phyloP scores from a whole-genome alignment of 805 yeast species.

The Yarrowia phangngaensis region DNA sequence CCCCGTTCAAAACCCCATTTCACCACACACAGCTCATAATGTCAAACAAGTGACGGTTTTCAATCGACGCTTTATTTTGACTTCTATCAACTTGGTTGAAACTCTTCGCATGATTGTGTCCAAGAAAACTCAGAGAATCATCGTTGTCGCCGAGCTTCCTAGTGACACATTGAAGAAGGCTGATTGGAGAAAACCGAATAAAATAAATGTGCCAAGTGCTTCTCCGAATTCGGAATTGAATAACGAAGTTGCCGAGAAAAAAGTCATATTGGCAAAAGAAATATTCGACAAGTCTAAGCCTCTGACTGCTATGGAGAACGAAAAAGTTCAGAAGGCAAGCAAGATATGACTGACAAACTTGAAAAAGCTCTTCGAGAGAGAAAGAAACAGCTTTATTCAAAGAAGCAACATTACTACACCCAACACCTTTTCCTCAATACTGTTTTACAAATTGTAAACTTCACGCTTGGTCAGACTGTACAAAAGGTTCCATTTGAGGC shows the following conservation, averaged over 20 bases:
- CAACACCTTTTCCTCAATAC: slow-evolving; percentile 59
- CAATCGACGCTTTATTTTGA: slow-evolving; percentile 35
- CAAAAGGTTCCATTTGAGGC: slow-evolving; percentile 36
- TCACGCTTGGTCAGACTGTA: slow-evolving; percentile 49
- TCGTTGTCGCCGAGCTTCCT: slow-evolving; percentile 57
- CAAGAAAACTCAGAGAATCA: slow-evolving; percentile 68
- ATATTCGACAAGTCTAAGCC: slow-evolving; percentile 2
- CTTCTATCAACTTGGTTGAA: slow-evolving; percentile 48
- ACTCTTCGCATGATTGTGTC: slow-evolving; percentile 56
- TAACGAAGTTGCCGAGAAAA: slow-evolving; percentile 19
- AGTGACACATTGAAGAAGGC: slow-evolving; percentile 59
- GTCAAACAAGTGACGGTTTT: slow-evolving; percentile 20
- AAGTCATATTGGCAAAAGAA: slow-evolving; percentile 14
- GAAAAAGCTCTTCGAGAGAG: not conserved
- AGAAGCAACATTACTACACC: not conserved
- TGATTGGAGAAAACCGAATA: too few relatives aligned
- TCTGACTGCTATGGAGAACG: slow-evolving; percentile 17
- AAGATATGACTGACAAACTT: slow-evolving; percentile 9
- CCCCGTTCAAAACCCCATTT: slow-evolving; percentile 11
- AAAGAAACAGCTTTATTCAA: not conserved
- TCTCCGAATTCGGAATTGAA: slow-evolving; percentile 1
- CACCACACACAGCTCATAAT: slow-evolving; percentile 16
- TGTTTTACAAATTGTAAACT: slow-evolving; percentile 56
- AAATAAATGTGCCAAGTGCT: too few relatives aligned
- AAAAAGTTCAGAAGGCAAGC: slow-evolving; percentile 11